A percentile compares a stretch with the other conserved stretches of the same genome.
These are phyloP conservation scores for Arthonia radiata DNA, from an alignment of 495 filamentous ascomycete species.

Conservation along the genomic window DNA sequence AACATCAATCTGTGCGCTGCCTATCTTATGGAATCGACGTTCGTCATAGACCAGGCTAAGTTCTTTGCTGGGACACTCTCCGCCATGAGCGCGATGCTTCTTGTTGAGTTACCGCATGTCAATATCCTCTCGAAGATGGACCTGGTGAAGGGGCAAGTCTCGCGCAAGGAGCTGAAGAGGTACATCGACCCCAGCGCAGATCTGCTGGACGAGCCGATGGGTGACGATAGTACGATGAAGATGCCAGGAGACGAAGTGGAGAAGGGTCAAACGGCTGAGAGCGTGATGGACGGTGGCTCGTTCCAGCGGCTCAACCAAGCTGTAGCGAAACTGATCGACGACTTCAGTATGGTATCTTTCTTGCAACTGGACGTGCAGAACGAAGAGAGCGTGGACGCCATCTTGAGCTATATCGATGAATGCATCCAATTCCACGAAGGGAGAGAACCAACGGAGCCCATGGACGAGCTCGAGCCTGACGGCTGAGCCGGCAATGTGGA, in stretches of 20 bases:
- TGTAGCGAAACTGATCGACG: conserved; percentile 75
- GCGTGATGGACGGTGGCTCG: conserved; percentile 51
- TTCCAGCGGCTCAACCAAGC: conserved; percentile 62
- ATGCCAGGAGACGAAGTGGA: conserved; percentile 11
- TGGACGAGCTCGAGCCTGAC: conserved; percentile 54
- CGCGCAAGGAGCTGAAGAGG: conserved; percentile 58
- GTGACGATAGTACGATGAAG: conserved; percentile 12
- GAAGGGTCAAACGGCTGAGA: conserved; percentile 22
- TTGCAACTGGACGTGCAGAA: conserved; percentile 71
- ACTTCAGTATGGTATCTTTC: conserved; percentile 94
- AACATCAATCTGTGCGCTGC: conserved; percentile 84
- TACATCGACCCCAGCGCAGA: conserved; percentile 66
- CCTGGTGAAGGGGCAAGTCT: conserved; percentile 60
- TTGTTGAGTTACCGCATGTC: conserved; percentile 87
- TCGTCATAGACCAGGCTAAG: conserved; percentile 83
- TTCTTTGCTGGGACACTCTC: conserved; percentile 89
- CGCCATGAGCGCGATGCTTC: conserved; percentile 96
- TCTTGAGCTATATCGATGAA: conserved; percentile 95
- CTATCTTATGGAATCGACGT: conserved; percentile 85
- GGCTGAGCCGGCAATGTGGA: no score
- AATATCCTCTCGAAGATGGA: conserved; percentile 96
- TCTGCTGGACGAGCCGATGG: conserved; percentile 42
- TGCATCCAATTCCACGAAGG: conserved; percentile 89
- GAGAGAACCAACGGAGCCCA: conserved; percentile 73
- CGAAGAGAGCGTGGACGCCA: conserved; percentile 72